Evolutionary conservation across 768 basidiomycete species (phyloP).

Genomic region (Sarcomyxa edulis): DNA sequence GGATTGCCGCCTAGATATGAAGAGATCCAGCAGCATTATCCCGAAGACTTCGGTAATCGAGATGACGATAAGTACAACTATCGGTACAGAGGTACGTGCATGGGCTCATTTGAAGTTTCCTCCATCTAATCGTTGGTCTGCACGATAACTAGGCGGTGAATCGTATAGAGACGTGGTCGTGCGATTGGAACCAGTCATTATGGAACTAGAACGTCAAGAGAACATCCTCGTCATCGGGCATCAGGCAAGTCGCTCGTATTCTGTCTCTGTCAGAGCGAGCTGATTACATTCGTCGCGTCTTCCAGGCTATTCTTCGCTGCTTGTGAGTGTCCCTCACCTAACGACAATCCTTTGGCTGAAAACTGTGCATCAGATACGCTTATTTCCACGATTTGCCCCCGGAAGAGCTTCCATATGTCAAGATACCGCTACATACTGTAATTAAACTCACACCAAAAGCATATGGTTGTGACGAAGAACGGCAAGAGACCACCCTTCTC

Average conservation of each 20-base stretch:
- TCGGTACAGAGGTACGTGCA: conserved; percentile 67
- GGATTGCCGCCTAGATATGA: conserved; percentile 2
- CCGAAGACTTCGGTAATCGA: conserved; percentile 96
- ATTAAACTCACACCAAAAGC: conserved; percentile 98
- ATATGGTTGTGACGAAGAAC: conserved; percentile 97
- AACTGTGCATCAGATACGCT: conserved; percentile 61
- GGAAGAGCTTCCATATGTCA: conserved; percentile 94
- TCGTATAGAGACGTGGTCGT: conserved; percentile 97
- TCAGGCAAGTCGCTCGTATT: conserved; percentile 49
- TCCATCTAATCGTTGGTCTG: neutral
- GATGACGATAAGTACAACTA: conserved; percentile 99
- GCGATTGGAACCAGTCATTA: conserved; percentile 94
- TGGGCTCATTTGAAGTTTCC: neutral
- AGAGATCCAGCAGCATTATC: conserved; percentile 71
- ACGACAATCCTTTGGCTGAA: conserved; percentile 23
- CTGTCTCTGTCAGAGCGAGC: too few relatives aligned
- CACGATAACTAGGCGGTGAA: conserved; percentile 67
- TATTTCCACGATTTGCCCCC: conserved; percentile 94
- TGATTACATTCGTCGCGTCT: neutral
- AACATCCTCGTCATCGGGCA: conserved; percentile 97
- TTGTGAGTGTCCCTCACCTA: conserved; percentile 38
- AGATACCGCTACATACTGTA: conserved; percentile 94
- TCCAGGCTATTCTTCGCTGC: conserved; percentile 73
- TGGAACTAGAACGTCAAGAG: conserved; percentile 97
- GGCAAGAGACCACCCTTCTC: conserved; percentile 36